Percentiles rank a stretch among this genome's conserved stretches.
phyloP scores from a whole-genome alignment of 345 rosid genomes.

The Gossypium mustelinum region DNA sequence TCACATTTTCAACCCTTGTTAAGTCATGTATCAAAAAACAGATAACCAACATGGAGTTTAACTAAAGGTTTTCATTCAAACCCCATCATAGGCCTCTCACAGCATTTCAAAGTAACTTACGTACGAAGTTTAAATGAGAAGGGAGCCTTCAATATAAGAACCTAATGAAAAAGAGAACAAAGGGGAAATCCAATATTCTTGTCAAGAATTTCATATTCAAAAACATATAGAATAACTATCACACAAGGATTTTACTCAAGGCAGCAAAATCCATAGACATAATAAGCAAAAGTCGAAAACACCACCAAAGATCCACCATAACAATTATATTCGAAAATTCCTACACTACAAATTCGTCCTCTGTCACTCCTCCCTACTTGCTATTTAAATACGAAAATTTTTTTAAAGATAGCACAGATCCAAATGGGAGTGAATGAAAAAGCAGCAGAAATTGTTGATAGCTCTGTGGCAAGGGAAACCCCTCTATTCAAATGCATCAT shows the following conservation, averaged over 20 bases:
- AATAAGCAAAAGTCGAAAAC: neutral
- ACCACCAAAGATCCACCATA: neutral
- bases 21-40: too few species aligned
- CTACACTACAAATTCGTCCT: slow-evolving; percentile 9
- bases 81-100: too few species aligned
- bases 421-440: neutral
- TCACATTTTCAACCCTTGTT: too few species aligned
- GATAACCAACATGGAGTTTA: too few species aligned
- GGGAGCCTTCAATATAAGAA: neutral
- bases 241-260: neutral
- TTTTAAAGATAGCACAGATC: neutral
- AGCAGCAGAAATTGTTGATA: neutral
- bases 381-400: neutral
- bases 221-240: neutral
- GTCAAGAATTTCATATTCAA: neutral
- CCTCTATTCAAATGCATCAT: slow-evolving; percentile 12
- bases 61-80: neutral
- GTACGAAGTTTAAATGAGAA: too few species aligned
- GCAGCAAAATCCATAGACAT: slow-evolving; percentile 6
- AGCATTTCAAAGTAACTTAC: too few species aligned
- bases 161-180: too few species aligned
- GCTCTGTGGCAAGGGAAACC: neutral
- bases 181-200: neutral
- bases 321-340: neutral
- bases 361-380: neutral